Conservation (phyloP, 2,329 filamentous ascomycete species). For the Botrytis hyacinthi region DNA sequence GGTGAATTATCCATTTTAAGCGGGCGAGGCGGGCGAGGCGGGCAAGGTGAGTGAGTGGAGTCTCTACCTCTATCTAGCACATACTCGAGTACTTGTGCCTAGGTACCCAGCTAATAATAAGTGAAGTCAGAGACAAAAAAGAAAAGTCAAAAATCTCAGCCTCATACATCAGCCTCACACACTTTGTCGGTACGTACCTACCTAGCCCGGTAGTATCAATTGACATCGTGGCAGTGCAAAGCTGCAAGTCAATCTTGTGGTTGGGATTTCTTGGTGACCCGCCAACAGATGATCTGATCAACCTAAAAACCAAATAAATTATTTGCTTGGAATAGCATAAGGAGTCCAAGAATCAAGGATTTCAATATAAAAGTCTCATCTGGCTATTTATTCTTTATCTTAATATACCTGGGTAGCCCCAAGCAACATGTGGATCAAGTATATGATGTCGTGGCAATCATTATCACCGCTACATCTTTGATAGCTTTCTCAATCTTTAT, state of each 20-base stretch:
- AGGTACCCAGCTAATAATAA: too few species aligned
- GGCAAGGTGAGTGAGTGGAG: background rate
- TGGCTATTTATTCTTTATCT: background rate
- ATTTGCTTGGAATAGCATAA: background rate
- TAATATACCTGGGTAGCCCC: background rate
- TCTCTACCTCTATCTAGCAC: background rate
- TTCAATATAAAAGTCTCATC: background rate
- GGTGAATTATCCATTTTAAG: background rate
- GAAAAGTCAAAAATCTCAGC: background rate
- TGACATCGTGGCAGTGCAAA: background rate
- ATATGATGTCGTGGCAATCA: slow-evolving; percentile 19
- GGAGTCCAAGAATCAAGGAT: slow-evolving; percentile 3
- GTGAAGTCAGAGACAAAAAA: background rate
- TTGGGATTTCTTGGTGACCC: background rate
- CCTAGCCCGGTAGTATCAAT: background rate
- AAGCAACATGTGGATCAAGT: slow-evolving; percentile 14
- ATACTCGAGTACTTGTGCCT: too few species aligned
- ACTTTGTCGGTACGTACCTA: background rate
- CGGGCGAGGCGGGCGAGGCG: background rate
- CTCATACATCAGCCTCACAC: background rate
- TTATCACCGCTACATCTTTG: background rate
- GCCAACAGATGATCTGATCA: slow-evolving; percentile 6
- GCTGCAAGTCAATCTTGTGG: background rate
- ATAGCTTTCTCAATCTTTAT: background rate
- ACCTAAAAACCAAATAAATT: background rate